Percentiles rank a stretch among this genome's conserved stretches.
These are phyloP conservation scores for Beauveria rudraprayagi DNA, from an alignment of 2,329 filamentous ascomycete species.

Conservation along the genomic window DNA sequence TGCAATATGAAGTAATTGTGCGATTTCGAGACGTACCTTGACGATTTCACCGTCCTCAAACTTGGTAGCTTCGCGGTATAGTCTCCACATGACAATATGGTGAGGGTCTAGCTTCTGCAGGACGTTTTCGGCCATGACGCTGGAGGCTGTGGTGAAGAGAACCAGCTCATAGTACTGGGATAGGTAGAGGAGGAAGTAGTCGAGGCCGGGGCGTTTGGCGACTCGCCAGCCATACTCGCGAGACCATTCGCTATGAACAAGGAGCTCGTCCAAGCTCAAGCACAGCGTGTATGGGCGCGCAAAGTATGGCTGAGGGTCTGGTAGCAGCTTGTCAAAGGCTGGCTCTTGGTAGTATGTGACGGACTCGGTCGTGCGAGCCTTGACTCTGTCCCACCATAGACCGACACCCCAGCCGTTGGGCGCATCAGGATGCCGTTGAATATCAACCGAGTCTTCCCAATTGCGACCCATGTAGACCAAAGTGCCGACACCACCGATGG, in stretches of 20 bases:
- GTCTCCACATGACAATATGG: slow-evolving; percentile 88
- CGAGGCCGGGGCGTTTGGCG: slow-evolving; percentile 87
- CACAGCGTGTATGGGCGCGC: slow-evolving; percentile 88
- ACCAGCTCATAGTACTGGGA: slow-evolving; percentile 98
- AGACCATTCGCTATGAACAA: slow-evolving; percentile 92
- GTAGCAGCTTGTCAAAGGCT: slow-evolving; percentile 86
- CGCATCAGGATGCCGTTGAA: slow-evolving; percentile 57
- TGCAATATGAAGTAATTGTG: not conserved
- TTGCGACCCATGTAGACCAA: slow-evolving; percentile 75
- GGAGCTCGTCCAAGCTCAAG: slow-evolving; percentile 83
- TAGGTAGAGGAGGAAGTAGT: slow-evolving; percentile 95
- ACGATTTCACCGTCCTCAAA: slow-evolving; percentile 95
- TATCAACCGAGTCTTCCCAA: slow-evolving; percentile 78
- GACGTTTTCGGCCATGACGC: slow-evolving; percentile 75
- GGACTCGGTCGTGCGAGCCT: slow-evolving; percentile 64
- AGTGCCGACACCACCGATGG: slow-evolving; percentile 47
- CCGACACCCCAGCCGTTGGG: slow-evolving; percentile 71
- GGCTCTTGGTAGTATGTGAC: slow-evolving; percentile 94
- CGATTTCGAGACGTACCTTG: slow-evolving; percentile 54
- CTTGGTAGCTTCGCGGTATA: slow-evolving; percentile 93
- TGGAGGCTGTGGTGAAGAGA: slow-evolving; percentile 85
- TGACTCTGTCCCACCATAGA: slow-evolving; percentile 74
- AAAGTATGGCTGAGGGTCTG: slow-evolving; percentile 69
- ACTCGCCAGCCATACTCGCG: slow-evolving; percentile 91
- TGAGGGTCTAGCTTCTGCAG: slow-evolving; percentile 92